Conservation (phyloP, 495 filamentous ascomycete genomes). For the Penicillium paradoxum region DNA sequence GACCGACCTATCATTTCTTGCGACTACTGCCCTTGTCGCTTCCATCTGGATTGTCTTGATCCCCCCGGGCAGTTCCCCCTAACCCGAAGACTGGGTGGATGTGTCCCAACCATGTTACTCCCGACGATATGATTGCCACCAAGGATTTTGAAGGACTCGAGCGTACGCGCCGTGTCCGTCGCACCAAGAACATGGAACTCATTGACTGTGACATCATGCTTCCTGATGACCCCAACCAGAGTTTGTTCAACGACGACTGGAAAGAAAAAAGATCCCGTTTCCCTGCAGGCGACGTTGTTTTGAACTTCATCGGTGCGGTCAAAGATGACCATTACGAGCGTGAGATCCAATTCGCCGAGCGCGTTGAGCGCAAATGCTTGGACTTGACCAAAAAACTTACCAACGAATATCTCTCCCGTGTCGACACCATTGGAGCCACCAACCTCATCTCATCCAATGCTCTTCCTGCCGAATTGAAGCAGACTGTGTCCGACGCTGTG, state of each 20-base stretch:
- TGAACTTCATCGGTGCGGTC: constrained; percentile 21
- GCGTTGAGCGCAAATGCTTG: constrained; percentile 8
- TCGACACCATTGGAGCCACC: neutral
- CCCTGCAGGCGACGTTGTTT: constrained; percentile 15
- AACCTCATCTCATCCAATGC: neutral
- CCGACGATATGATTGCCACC: constrained; percentile 41
- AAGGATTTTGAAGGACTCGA: constrained; percentile 47
- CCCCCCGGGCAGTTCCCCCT: constrained; percentile 79
- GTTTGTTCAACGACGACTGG: constrained; percentile 20
- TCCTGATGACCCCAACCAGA: constrained; percentile 11
- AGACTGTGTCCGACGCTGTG: neutral
- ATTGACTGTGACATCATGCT: constrained; percentile 13
- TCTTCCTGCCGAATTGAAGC: neutral
- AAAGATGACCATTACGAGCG: constrained; percentile 4
- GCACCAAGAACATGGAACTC: constrained; percentile 36
- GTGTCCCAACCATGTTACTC: constrained; percentile 81
- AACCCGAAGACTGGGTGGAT: constrained; percentile 65
- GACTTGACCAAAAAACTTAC: constrained; percentile 5
- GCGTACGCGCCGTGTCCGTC: constrained; percentile 47
- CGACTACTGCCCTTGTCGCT: constrained; percentile 72
- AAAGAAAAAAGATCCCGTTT: constrained; percentile 12
- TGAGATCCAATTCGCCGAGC: neutral
- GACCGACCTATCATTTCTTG: constrained; percentile 68
- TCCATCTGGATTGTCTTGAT: constrained; percentile 89
- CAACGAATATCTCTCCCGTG: constrained; percentile 3